phyloP scores from a whole-genome alignment of 345 rosid species.

The Moricandia arvensis region DNA sequence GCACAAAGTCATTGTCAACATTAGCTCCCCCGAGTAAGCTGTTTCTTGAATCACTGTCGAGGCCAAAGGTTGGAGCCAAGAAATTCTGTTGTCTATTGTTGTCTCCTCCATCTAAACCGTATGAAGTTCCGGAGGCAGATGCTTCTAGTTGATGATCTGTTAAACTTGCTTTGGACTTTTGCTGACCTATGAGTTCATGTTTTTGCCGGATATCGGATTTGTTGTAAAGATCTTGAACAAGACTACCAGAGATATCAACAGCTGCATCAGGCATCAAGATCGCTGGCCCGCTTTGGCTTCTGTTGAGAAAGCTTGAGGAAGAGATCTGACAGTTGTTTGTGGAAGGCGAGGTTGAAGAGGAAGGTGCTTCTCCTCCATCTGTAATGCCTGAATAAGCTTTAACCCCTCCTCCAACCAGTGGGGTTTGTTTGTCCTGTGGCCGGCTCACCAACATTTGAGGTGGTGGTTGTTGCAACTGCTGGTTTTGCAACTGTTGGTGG shows the following conservation, averaged over 20 bases:
- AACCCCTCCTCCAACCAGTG: too few species aligned
- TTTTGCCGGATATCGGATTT: constrained; percentile 50
- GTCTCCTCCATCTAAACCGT: too few species aligned
- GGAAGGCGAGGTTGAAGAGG: too few species aligned
- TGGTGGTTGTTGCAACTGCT: too few species aligned
- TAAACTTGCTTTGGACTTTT: constrained; percentile 60
- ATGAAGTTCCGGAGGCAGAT: constrained; percentile 83
- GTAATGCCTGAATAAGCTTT: too few species aligned
- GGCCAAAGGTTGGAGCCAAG: constrained; percentile 64
- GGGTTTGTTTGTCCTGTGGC: too few species aligned
- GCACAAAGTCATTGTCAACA: constrained; percentile 58
- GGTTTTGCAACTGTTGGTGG: too few species aligned
- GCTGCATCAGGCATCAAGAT: constrained; percentile 43
- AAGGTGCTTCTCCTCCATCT: too few species aligned
- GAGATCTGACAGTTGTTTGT: too few species aligned
- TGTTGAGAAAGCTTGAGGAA: too few species aligned
- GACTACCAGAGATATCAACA: constrained; percentile 54
- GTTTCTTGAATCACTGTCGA: constrained; percentile 72
- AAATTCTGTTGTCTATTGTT: not conserved
- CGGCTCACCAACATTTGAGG: too few species aligned
- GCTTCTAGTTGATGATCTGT: constrained; percentile 90
- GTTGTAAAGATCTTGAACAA: constrained; percentile 64
- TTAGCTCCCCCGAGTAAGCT: constrained; percentile 59
- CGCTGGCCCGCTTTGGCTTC: too few species aligned
- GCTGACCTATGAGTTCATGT: constrained; percentile 53